A percentile compares a stretch with the other conserved stretches of the same genome.
Conservation (phyloP, 768 basidiomycete genomes). For the Pleurotus platypus region DNA sequence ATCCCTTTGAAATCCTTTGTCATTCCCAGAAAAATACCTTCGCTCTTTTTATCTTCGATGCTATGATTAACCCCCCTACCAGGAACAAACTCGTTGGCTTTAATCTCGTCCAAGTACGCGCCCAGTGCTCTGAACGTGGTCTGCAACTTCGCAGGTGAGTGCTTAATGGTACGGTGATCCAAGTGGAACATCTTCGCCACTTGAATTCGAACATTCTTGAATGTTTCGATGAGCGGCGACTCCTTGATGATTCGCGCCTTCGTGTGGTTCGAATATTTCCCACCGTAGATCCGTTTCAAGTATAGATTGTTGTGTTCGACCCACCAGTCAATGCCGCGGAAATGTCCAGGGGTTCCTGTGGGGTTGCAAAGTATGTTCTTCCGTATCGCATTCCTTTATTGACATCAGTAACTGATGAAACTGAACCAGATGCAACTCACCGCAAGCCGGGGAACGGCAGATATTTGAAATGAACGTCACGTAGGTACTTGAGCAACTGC, state of each 20-base stretch:
- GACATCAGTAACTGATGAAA: neutral
- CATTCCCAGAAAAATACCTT: no score
- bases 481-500: constrained; percentile 23
- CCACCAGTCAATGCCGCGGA: constrained; percentile 33
- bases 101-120: constrained; percentile 12
- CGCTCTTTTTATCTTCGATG: no score
- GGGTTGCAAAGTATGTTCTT: constrained; percentile 33
- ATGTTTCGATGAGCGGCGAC: constrained; percentile 30
- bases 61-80: no score
- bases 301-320: constrained; percentile 39
- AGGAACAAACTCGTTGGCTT: constrained; percentile 7
- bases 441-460: constrained; percentile 11
- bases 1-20: no score
- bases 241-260: constrained; percentile 26
- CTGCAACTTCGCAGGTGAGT: constrained; percentile 23
- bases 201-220: constrained; percentile 19
- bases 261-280: constrained; percentile 29
- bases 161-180: constrained; percentile 18
- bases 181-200: constrained; percentile 24
- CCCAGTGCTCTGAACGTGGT: constrained; percentile 11
- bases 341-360: constrained; percentile 24
- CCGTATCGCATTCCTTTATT: constrained; percentile 17
- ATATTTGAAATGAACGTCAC: constrained; percentile 21
- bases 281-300: constrained; percentile 34
- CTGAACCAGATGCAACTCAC: constrained; percentile 12